These are phyloP conservation scores for Macaranga tanarius DNA, from an alignment of 441 rosid genomes.

Conservation along the genomic window DNA sequence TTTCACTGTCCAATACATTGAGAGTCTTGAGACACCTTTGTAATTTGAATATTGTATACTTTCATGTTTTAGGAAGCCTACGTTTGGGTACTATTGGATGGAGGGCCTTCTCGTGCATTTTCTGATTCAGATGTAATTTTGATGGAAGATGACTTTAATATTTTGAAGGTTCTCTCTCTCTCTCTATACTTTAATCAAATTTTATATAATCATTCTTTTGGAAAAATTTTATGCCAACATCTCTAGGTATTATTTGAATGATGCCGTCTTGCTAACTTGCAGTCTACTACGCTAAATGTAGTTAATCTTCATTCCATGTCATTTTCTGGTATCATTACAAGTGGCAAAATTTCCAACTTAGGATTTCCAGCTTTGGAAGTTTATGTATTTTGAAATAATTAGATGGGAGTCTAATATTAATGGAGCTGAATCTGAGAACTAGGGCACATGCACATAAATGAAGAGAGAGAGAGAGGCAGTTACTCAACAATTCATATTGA, in stretches of 20 bases:
- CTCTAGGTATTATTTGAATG: background rate
- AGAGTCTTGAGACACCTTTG: slow-evolving; percentile 3
- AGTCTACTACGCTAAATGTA: background rate
- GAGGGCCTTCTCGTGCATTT: slow-evolving; percentile 95
- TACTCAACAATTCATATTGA: background rate
- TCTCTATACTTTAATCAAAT: no score
- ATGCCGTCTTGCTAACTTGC: background rate
- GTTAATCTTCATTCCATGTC: slow-evolving; percentile 1
- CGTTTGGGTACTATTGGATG: slow-evolving; percentile 86
- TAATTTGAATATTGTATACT: slow-evolving; percentile 21
- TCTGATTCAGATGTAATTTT: slow-evolving; percentile 71
- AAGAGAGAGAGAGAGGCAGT: background rate
- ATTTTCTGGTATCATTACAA: background rate
- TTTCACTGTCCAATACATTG: slow-evolving; percentile 16
- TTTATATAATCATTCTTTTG: no score
- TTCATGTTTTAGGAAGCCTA: slow-evolving; percentile 61
- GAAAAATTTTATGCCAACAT: no score
- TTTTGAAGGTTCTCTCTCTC: slow-evolving; percentile 58
- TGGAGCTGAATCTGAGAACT: background rate
- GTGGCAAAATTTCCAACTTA: background rate
- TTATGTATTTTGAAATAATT: background rate
- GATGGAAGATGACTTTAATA: slow-evolving; percentile 83
- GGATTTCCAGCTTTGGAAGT: background rate
- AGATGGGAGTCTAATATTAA: background rate
- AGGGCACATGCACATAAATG: background rate